These are phyloP conservation scores for Bryum argenteum DNA, from an alignment of 225 moss, liverwort and hornwort genomes.

Conservation along the genomic window DNA sequence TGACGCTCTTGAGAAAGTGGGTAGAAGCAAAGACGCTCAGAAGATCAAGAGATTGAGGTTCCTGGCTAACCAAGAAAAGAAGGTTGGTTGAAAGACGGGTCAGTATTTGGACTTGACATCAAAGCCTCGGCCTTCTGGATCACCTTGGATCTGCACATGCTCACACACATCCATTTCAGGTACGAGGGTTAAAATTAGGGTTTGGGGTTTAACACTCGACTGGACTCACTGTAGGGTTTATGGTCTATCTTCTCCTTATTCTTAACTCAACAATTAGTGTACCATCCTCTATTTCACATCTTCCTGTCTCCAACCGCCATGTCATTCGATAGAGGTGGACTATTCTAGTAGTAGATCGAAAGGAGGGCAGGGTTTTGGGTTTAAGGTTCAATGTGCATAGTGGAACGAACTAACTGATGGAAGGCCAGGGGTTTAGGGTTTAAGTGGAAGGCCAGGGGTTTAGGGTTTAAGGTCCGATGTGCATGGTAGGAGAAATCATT, in stretches of 20 bases:
- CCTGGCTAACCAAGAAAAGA: conserved; percentile 24
- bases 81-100: conserved; percentile 22
- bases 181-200: neutral
- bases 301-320: too few relatives aligned
- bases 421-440: too few relatives aligned
- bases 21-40: conserved; percentile 65
- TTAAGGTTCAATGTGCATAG: too few relatives aligned
- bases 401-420: too few relatives aligned
- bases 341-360: too few relatives aligned
- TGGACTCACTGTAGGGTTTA: neutral
- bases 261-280: too few relatives aligned
- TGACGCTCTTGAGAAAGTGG: conserved; percentile 80
- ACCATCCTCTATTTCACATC: too few relatives aligned
- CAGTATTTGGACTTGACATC: neutral
- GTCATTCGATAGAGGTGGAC: too few relatives aligned
- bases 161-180: conserved; percentile 23
- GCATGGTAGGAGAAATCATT: too few relatives aligned
- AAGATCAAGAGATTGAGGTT: conserved; percentile 31
- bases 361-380: too few relatives aligned
- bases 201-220: neutral
- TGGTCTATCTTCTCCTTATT: neutral
- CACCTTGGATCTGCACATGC: neutral
- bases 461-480: too few relatives aligned
- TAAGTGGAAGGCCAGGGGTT: too few relatives aligned
- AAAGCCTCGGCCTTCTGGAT: neutral